Evolutionary conservation across 352 stramenopile genomes (phyloP), one percentile per base, ranked within the genome.

Genomic region (Pythium sukuiense): DNA sequence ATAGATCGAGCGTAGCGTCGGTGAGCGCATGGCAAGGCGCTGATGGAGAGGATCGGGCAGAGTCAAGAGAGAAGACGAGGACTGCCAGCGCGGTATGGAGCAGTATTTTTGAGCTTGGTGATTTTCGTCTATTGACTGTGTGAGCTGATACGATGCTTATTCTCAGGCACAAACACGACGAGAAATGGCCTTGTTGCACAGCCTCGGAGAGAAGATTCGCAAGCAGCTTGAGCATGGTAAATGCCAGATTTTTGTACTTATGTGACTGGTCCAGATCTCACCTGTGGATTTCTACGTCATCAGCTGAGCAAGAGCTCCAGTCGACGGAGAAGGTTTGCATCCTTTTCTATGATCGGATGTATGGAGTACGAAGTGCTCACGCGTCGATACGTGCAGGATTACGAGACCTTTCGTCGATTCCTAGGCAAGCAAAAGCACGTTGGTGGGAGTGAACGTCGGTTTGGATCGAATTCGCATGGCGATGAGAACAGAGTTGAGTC

Each of bases 201-300:
- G 29, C 20, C 37, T 72, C 7, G 60, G 55, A 39, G 18, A 52
- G 26, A 45, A 68, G 16, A 13, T 70, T 20, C 54, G 67, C 58
- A 29, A 9, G 9, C 67, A 80, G 13, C 33, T 77, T 6, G 52
- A 66, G 9, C 50, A 58, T 29, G 49, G 73, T 80, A 60, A 2
- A 43, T 26, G 45, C 7, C 46, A 24, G 3, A 16, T 24, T 26
- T 50, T 50, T 37, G 24, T 14, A 24, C 20, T 24, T 24, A 24
- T 24, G 20, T 24, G 20, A 24, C 20, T 24, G 20, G 20, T 24
- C 20, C 20, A 24, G 20, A 24, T 24, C 20, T 24, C 20, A 24
- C 20, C 20, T 24, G 32, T 35, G 32, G 32, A 35, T 35, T 9
- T 5, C 8, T 35, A 24, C 20, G 5, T 35, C 45, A 49, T 43